Conservation (phyloP, 73 alveolate species). For the Paramecium sonneborni region DNA sequence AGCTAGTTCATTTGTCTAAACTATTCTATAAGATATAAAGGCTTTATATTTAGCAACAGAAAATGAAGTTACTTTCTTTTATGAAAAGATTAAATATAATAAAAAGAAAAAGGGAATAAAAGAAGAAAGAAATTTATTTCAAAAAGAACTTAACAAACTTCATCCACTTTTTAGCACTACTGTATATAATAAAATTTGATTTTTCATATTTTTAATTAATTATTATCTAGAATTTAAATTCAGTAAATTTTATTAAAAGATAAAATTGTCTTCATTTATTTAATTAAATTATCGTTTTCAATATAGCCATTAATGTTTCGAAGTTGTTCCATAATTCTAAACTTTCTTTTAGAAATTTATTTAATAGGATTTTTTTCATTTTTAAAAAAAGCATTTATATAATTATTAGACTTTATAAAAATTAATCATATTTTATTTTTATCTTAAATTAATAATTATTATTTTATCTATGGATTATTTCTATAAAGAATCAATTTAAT, state of each 20-base stretch:
- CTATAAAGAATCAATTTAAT: neutral
- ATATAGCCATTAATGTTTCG: no score
- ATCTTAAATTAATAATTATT: no score
- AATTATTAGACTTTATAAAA: no score
- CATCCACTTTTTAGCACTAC: slow-evolving; percentile 12
- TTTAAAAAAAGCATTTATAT: no score
- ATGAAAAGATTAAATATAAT: slow-evolving; percentile 38
- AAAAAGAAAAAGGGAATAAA: slow-evolving; percentile 42
- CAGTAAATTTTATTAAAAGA: neutral
- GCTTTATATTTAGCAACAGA: slow-evolving; percentile 23
- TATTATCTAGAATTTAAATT: neutral
- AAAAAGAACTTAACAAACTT: slow-evolving; percentile 39
- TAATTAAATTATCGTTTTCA: no score
- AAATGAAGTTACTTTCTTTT: slow-evolving; percentile 19
- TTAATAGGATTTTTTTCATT: no score
- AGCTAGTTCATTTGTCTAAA: slow-evolving; percentile 41
- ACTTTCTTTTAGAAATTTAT: no score
- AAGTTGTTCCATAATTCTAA: no score
- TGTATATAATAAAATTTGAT: neutral
- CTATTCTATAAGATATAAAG: neutral
- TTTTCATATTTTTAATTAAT: neutral
- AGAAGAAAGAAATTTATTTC: slow-evolving; percentile 42
- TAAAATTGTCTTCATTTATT: no score
- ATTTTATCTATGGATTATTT: neutral
- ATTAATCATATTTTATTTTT: no score